Evolutionary conservation across 257 asterid species (phyloP), one percentile per base, ranked within the genome.

Genomic region (Lavandula angustifolia): DNA sequence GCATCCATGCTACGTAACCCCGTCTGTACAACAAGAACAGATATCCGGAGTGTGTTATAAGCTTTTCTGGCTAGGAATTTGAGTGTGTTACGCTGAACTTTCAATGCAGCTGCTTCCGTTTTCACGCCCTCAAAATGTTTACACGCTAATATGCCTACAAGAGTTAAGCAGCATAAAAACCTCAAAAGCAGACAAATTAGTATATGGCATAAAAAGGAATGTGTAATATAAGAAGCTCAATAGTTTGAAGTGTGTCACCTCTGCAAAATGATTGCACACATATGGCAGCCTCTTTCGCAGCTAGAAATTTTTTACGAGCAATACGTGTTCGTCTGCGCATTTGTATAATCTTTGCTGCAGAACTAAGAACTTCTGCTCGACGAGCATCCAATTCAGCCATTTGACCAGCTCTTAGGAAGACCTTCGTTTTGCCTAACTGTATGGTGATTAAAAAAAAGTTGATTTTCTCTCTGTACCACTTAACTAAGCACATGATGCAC

Each of bases 331-430:
- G 73, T 75, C 80, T 80, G 35, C 95, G 87, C 71, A 92, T 78
- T 72, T 90, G 99, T 75, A 94, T 84, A 31, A 78, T 65, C 78
- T 81, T 89, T 12, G 99, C 96, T 71, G 99, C 99, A 84, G 67
- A 60, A 60, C 73, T 73, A 58, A 94, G 92, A 79, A 89, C 96
- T 85, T 94, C 96, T 42, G 95, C 77, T 82, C 97, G 81, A 57
- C 92, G 92, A 53, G 99, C 95, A 83, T 94, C 97, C 71, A 94
- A 64, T 68, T 90, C 99, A 53, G 99, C 99, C 99, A 94, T 90
- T 72, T 94, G 99, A 70, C 99, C 97, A 46, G 97, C 99, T 85
- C 99, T 84, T 67, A 94, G 87, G 85, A 90, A 94, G 75, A 94
- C 92, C 83, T 94, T 94, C 51, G 97, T 90, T 84, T 86, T 94